phyloP scores from a whole-genome alignment of 2,329 filamentous ascomycete genomes.

The Epichloe baconii region DNA sequence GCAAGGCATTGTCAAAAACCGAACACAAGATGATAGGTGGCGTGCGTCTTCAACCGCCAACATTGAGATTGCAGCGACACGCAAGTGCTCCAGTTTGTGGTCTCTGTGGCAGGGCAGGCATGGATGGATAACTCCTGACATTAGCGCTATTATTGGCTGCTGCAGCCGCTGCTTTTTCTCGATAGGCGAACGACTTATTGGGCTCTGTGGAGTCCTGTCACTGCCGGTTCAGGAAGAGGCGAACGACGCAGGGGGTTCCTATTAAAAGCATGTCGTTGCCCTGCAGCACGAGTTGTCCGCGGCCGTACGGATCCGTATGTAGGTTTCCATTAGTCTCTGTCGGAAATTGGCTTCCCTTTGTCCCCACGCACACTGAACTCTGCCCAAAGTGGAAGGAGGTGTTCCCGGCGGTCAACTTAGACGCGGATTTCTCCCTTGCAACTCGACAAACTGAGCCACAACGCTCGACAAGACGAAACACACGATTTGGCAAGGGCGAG shows the following conservation, averaged over 20 bases:
- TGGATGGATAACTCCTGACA: not conserved
- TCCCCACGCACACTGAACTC: not conserved
- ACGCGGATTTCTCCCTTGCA: not conserved
- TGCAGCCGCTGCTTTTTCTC: not conserved
- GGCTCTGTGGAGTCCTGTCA: too few species aligned
- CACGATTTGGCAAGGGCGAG: not conserved
- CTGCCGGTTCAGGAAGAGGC: too few species aligned
- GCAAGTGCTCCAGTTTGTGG: not conserved
- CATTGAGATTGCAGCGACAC: not conserved
- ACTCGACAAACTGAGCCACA: not conserved
- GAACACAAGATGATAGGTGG: not conserved
- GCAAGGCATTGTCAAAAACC: not conserved
- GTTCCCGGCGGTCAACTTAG: not conserved
- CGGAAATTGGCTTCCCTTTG: constrained; percentile 1
- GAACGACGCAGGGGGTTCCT: too few species aligned
- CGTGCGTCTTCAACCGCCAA: not conserved
- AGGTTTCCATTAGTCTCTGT: not conserved
- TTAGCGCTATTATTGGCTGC: not conserved
- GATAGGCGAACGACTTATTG: not conserved
- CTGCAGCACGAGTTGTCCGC: not conserved
- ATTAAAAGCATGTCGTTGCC: not conserved
- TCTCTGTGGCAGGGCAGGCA: not conserved
- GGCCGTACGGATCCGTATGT: not conserved
- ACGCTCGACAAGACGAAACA: not conserved
- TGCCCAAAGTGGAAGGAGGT: constrained; percentile 3